Conservation (phyloP, 2,329 filamentous ascomycete genomes). For the Ophiostoma tasmaniense region DNA sequence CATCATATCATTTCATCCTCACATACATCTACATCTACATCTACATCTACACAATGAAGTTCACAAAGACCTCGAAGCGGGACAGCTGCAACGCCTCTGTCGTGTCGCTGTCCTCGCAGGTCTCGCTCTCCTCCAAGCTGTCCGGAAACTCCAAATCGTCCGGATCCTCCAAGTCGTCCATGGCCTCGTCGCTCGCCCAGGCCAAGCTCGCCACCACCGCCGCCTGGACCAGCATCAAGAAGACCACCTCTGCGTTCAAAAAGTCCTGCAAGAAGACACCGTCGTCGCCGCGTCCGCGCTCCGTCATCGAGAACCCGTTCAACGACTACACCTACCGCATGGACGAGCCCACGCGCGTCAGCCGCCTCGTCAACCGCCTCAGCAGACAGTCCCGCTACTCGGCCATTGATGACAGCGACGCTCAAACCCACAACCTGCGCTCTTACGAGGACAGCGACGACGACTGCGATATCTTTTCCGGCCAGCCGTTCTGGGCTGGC, state of each 20-base stretch:
- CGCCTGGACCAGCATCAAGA: constrained; percentile 12
- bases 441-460: constrained; percentile 1
- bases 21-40: not conserved
- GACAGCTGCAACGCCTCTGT: not conserved
- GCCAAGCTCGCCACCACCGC: constrained; percentile 13
- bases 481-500: not conserved
- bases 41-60: not conserved
- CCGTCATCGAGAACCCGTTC: not conserved
- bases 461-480: constrained; percentile 9
- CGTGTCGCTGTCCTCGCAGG: constrained; percentile 1
- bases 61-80: not conserved
- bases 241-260: not conserved
- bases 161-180: not conserved
- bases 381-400: not conserved
- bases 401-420: not conserved
- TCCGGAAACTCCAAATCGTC: not conserved
- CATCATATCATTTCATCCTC: not conserved
- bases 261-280: not conserved
- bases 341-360: not conserved
- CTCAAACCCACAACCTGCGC: not conserved
- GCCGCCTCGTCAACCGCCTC: constrained; percentile 1
- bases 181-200: not conserved
- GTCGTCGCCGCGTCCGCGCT: not conserved
- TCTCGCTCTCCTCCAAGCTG: not conserved
- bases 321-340: constrained; percentile 1